These are phyloP conservation scores for Saksenaea vasiformis DNA, from an alignment of 371 early-diverging fungal genomes.

Conservation along the genomic window DNA sequence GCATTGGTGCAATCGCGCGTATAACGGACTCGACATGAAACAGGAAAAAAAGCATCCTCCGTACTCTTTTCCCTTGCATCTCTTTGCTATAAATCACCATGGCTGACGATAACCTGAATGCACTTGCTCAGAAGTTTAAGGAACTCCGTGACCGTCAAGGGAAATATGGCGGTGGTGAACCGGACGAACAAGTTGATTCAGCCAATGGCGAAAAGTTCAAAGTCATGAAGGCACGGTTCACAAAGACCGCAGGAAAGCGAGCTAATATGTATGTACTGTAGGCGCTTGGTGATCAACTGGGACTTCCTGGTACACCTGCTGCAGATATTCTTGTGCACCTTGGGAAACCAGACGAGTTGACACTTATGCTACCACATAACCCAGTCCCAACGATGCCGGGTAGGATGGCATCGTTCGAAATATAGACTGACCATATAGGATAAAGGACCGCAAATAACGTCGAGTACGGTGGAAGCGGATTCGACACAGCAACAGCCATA, in stretches of 20 bases:
- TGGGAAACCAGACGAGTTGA: conserved; percentile 60
- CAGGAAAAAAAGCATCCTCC: neutral
- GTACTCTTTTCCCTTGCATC: neutral
- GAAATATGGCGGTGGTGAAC: conserved; percentile 56
- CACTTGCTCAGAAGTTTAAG: conserved; percentile 41
- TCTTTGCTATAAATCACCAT: conserved; percentile 6
- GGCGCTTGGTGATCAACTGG: conserved; percentile 47
- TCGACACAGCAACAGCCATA: conserved; percentile 23
- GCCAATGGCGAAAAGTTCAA: conserved; percentile 58
- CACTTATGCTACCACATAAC: conserved; percentile 29
- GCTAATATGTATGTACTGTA: conserved; percentile 3
- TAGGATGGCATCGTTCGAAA: conserved; percentile 7
- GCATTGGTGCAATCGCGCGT: too few relatives aligned
- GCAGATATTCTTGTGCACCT: conserved; percentile 38
- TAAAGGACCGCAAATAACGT: conserved; percentile 22
- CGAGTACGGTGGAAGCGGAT: conserved; percentile 11
- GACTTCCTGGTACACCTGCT: conserved; percentile 47
- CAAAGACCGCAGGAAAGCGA: neutral
- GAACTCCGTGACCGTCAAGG: conserved; percentile 48
- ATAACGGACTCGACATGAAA: neutral
- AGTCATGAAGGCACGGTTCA: conserved; percentile 40
- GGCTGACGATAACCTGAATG: conserved; percentile 30
- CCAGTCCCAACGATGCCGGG: conserved; percentile 47
- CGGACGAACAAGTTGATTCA: conserved; percentile 51
- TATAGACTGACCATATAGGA: neutral